phyloP scores from a whole-genome alignment of 2,329 filamentous ascomycete species.

The Fusarium sp. region DNA sequence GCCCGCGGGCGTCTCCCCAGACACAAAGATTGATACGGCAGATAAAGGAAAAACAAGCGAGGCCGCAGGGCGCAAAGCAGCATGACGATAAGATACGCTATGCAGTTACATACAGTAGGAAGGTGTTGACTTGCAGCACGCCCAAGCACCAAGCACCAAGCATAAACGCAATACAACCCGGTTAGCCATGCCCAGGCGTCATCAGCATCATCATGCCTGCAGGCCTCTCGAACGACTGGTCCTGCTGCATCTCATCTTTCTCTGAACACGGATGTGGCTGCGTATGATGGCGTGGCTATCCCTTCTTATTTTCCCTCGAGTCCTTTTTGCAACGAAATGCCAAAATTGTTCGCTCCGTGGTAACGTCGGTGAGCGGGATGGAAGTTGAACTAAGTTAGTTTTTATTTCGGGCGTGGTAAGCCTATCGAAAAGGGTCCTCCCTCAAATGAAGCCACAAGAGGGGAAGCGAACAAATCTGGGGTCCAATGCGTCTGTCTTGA shows the following conservation, averaged over 20 bases:
- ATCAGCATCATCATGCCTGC: conserved; percentile 30
- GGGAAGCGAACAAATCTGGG: background rate
- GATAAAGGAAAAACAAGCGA: conserved; percentile 9
- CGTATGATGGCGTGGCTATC: conserved; percentile 24
- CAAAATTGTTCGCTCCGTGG: conserved; percentile 6
- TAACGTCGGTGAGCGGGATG: conserved; percentile 38
- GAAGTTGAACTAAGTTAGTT: conserved; percentile 1
- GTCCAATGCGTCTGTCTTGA: conserved; percentile 12
- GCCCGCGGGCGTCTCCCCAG: conserved; percentile 15
- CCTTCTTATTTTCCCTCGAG: background rate
- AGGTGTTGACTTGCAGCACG: conserved; percentile 29
- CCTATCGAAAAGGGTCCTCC: background rate
- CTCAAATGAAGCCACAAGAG: background rate
- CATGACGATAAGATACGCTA: conserved; percentile 15
- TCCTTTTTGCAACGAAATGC: background rate
- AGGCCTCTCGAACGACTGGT: background rate
- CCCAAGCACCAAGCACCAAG: background rate
- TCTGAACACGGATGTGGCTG: conserved; percentile 34
- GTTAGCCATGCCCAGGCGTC: conserved; percentile 16
- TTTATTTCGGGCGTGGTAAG: background rate
- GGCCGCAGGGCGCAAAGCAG: background rate
- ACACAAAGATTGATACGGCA: conserved; percentile 9
- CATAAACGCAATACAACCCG: conserved; percentile 29
- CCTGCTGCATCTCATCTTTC: conserved; percentile 9
- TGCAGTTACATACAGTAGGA: background rate